Base-by-base conservation (phyloP, 2,329 filamentous ascomycete genomes). In the Pestalotiopsis sp. region DNA sequence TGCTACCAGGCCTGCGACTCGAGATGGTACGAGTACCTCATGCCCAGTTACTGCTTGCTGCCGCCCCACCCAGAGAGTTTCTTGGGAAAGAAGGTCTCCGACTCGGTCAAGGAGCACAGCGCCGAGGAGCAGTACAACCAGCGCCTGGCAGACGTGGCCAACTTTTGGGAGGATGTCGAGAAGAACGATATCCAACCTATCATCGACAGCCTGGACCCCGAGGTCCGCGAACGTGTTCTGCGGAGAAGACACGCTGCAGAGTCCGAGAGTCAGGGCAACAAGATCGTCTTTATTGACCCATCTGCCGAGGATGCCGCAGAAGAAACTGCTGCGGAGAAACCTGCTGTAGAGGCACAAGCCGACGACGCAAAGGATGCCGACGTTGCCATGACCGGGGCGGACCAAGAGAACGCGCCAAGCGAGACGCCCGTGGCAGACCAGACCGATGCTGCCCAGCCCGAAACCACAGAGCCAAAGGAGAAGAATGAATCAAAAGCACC, bases 1-100 rank as follows among this genome's bases (percentile, higher is more conserved):
- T 95, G 93, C 81, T 99, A 99, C 81, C 92, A 97, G 78, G 89
- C 93, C 68, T 98, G 95, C 81, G 96, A 99, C 81, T 97, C 94
- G 31, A 88, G 96, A 74, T 97, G 95, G 86, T 99, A 99, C 82
- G 96, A 99, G 83, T 99, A 99, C 78, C 85, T 99, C 66, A 93
- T 99, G 80, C 96, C 96, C 2, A 96, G 93, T 57, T 94, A 98
- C 81, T 94, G 93, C 68, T 93, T 99, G 74, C 83, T 99, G 39
- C 96, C 96, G 23, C 96, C 96, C 0, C 95, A 98, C 78, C 95
- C 95, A 0, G 91, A 92, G 71, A 97, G 93, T 70, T 97, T 89
- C 78, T 81, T 99, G 45, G 95, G 93, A 9, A 93, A 91, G 81
- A 93, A 94, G 77, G 84, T 97, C n/a, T 87, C 89, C n/a, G 90